Evolutionary conservation across 2,329 filamentous ascomycete species (phyloP), one percentile per base, ranked within the genome.

Genomic region (Calonectria naviculata): DNA sequence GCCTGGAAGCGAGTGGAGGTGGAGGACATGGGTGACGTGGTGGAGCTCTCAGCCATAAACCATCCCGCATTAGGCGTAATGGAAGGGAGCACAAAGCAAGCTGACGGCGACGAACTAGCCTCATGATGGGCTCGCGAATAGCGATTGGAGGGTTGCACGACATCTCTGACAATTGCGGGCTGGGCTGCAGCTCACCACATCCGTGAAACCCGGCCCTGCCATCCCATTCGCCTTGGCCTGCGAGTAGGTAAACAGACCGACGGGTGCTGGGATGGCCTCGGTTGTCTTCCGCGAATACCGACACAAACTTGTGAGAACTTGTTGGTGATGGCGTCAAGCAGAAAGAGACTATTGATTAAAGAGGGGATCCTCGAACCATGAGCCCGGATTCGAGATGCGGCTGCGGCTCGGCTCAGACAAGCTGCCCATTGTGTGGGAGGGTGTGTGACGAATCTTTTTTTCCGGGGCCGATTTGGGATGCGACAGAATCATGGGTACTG

Each of bases 131-230:
- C 34, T 72, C 47, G 63, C 29, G 68, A 64, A 38, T 72, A 62
- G 74, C 74, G 69, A 79, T 79, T 79, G 76, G 77, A 64, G 69
- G 58, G 69, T 67, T 58, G 67, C 31, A 67, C 71, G 66, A 67
- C 67, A 38, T 73, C 71, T 76, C 72, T 70, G 64, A 72, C 70
- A 78, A 73, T 76, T 78, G 74, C 75, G 71, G 76, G 71, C 68
- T 74, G 71, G 67, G 71, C 76, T 76, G 76, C 67, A 70, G 68
- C 64, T 71, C 60, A 68, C 68, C 28, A 70, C 67, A 44, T 64
- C 68, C 68, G 68, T 71, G 64, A 31, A 71, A 65, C 64, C 65
- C 65, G 68, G 47, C 64, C 47, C 42, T 68, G 65, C 64, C 46
- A 42, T 71, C 29, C 68, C 47, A 68, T 71, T 68, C 60, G 64